These are phyloP conservation scores for Russula sp. DNA, from an alignment of 768 basidiomycete species.

Conservation along the genomic window DNA sequence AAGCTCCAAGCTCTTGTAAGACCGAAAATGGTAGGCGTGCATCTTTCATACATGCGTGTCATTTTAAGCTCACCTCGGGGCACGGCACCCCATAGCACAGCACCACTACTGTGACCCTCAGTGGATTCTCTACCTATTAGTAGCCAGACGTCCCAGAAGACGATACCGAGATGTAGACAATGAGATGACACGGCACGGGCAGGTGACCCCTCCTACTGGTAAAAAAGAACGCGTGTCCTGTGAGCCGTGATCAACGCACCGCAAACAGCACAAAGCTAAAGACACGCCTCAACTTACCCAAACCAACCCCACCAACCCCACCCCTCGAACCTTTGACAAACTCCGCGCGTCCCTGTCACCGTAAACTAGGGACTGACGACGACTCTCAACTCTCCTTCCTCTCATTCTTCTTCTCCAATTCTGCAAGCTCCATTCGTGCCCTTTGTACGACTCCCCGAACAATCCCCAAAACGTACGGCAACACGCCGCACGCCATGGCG, in stretches of 20 bases:
- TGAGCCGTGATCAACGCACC: background rate
- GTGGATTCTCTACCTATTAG: too few species aligned
- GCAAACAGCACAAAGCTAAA: background rate
- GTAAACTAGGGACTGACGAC: too few species aligned
- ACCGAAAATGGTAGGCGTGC: too few species aligned
- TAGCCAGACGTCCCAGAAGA: too few species aligned
- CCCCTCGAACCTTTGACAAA: background rate
- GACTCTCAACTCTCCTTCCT: background rate
- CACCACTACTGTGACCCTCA: too few species aligned
- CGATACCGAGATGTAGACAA: too few species aligned
- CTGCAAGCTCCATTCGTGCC: constrained; percentile 18
- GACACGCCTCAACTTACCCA: constrained; percentile 3
- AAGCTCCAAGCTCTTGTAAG: too few species aligned
- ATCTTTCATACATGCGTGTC: too few species aligned
- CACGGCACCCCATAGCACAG: too few species aligned
- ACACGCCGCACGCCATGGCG: constrained; percentile 12
- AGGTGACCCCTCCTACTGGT: background rate
- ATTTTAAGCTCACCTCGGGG: too few species aligned
- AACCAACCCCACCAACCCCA: background rate
- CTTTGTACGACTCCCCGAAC: constrained; percentile 17
- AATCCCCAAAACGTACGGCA: constrained; percentile 16
- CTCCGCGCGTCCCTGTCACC: background rate
- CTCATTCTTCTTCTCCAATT: background rate
- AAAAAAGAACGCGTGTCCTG: background rate
- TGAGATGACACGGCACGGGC: background rate